Conservation (phyloP, 805 yeast genomes). For the Jamesozyma hellenica region DNA sequence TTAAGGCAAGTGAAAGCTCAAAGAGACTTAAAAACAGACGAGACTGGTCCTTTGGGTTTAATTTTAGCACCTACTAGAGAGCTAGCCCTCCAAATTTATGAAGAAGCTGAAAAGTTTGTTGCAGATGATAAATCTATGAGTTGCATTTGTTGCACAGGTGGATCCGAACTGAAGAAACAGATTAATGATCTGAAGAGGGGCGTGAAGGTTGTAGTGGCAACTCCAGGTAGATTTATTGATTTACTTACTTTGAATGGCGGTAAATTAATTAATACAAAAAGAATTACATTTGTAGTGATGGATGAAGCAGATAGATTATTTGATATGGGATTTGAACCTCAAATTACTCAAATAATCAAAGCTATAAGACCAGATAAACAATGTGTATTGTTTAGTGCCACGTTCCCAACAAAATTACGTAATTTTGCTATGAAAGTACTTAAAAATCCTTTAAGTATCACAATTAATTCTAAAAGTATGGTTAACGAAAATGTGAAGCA, state of each 20-base stretch:
- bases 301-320: constrained; percentile 97
- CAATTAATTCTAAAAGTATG: constrained; percentile 69
- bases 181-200: constrained; percentile 72
- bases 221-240: constrained; percentile 93
- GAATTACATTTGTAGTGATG: constrained; percentile 73
- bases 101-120: constrained; percentile 52
- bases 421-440: constrained; percentile 58
- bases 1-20: constrained; percentile 77
- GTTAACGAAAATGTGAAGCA: constrained; percentile 79
- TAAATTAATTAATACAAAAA: constrained; percentile 47
- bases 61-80: constrained; percentile 90
- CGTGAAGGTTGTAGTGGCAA: constrained; percentile 74
- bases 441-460: constrained; percentile 57
- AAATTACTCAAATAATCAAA: constrained; percentile 67
- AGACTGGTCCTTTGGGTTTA: constrained; percentile 69
- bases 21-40: constrained; percentile 35
- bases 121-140: constrained; percentile 29
- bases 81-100: constrained; percentile 71
- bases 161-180: constrained; percentile 71
- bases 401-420: constrained; percentile 78
- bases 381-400: constrained; percentile 86
- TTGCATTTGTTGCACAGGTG: constrained; percentile 83
- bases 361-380: constrained; percentile 80
- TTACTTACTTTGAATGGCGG: constrained; percentile 76
- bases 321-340: constrained; percentile 96